phyloP scores from a whole-genome alignment of 2,329 filamentous ascomycete species.

The Colletotrichum chlorophyti region DNA sequence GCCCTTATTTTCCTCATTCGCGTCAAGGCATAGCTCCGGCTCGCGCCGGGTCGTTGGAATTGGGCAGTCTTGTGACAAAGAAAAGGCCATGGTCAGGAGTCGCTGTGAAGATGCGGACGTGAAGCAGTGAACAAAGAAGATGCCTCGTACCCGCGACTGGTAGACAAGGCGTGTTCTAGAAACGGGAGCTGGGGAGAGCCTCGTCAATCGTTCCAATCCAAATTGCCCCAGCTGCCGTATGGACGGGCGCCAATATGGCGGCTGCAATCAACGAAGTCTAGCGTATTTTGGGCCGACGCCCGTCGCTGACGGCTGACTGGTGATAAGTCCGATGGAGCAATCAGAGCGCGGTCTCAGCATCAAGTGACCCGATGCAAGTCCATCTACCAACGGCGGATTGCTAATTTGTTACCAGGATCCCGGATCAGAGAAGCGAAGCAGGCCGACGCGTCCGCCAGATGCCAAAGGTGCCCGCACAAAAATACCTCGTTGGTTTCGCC shows the following conservation, averaged over 20 bases:
- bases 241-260: no score
- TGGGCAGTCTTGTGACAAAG: slow-evolving; percentile 22
- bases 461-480: no score
- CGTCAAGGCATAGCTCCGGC: slow-evolving; percentile 15
- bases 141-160: not conserved
- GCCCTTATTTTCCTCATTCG: not conserved
- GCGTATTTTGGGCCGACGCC: not conserved
- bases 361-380: not conserved
- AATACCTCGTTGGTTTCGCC: no score
- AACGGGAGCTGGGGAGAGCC: not conserved
- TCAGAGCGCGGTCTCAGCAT: not conserved
- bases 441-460: not conserved
- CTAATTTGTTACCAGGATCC: not conserved
- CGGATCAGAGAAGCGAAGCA: not conserved
- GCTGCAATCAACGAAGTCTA: not conserved
- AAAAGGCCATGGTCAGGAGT: not conserved
- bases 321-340: no score
- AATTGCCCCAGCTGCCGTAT: no score
- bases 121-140: slow-evolving; percentile 10
- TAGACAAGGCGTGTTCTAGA: not conserved
- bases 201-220: no score
- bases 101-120: not conserved
- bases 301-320: not conserved
- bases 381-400: not conserved
- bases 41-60: slow-evolving; percentile 13